Conservation (phyloP, 2,329 filamentous ascomycete genomes). For the Colletotrichum destructivum region DNA sequence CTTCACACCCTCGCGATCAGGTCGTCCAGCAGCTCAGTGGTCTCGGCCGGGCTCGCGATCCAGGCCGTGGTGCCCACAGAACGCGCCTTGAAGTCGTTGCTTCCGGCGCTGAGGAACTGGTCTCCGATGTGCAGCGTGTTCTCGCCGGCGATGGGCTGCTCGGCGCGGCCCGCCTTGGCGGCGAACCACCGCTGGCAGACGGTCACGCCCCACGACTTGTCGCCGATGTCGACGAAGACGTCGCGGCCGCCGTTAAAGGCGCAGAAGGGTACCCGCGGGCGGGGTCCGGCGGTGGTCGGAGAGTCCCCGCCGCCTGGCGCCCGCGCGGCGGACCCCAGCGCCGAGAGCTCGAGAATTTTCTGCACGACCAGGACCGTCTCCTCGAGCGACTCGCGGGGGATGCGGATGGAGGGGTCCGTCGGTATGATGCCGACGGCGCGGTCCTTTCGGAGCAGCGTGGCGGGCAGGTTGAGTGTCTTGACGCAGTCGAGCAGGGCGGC, state of each 20-base stretch:
- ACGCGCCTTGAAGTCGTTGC: constrained; percentile 97
- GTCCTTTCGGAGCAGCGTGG: constrained; percentile 87
- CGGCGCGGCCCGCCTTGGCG: constrained; percentile 61
- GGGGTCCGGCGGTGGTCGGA: constrained; percentile 37
- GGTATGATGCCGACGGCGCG: constrained; percentile 86
- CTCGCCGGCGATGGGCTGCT: constrained; percentile 74
- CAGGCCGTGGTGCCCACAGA: constrained; percentile 95
- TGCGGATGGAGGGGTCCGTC: constrained; percentile 73
- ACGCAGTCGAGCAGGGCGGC: constrained; percentile 86
- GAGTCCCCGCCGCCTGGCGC: constrained; percentile 40
- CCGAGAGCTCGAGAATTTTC: constrained; percentile 88
- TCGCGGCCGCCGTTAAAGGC: constrained; percentile 99
- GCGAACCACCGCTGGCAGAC: constrained; percentile 93
- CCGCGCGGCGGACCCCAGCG: constrained; percentile 56
- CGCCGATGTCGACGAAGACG: constrained; percentile 98
- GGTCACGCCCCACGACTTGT: constrained; percentile 96
- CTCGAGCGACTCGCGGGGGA: constrained; percentile 90
- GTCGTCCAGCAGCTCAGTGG: constrained; percentile 90
- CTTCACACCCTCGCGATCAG: constrained; percentile 69
- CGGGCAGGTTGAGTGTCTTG: constrained; percentile 83
- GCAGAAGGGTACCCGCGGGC: constrained; percentile 82
- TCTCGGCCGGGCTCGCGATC: constrained; percentile 95
- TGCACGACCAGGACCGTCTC: constrained; percentile 96
- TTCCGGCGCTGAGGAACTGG: constrained; percentile 94
- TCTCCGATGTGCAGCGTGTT: constrained; percentile 96